A percentile compares a stretch with the other conserved stretches of the same genome.
Conservation (phyloP, 192 early-diverging fungal species). For the Podila verticillata region DNA sequence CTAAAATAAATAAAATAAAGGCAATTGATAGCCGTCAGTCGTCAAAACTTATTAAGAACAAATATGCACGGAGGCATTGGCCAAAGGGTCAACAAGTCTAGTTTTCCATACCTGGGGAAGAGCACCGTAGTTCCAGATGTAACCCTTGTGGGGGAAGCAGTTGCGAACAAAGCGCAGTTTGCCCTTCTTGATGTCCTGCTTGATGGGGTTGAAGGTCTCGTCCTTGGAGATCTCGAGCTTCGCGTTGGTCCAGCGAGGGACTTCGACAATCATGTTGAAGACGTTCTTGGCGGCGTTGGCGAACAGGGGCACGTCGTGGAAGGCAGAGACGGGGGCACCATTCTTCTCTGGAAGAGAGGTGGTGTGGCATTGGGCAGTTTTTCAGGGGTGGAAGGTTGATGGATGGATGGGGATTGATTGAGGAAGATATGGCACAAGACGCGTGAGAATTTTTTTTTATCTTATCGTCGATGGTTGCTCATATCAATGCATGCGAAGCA, state of each 20-base stretch:
- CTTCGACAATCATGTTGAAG: conserved; percentile 98
- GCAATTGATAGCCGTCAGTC: too few species aligned
- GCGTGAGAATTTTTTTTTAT: too few species aligned
- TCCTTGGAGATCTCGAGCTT: conserved; percentile 99
- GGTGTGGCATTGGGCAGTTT: not conserved
- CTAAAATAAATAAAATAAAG: conserved; percentile 36
- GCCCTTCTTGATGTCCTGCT: conserved; percentile 99
- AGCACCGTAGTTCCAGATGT: conserved; percentile 99
- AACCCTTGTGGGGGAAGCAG: conserved; percentile 99
- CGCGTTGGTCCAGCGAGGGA: conserved; percentile 98
- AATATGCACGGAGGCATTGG: too few species aligned
- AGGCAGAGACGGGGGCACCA: conserved; percentile 88
- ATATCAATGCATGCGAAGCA: too few species aligned
- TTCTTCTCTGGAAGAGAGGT: conserved; percentile 67
- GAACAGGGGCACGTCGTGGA: conserved; percentile 98
- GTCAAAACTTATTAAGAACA: too few species aligned
- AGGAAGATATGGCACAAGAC: not conserved
- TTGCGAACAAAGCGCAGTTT: conserved; percentile 98
- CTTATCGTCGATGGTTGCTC: too few species aligned
- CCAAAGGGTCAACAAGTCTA: too few species aligned
- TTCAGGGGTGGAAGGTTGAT: not conserved
- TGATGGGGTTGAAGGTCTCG: conserved; percentile 97
- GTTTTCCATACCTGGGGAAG: conserved; percentile 80
- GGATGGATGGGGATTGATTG: conserved; percentile 6
- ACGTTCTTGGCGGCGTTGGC: conserved; percentile 91